A percentile compares a stretch with the other conserved stretches of the same genome.
Conservation (phyloP, 495 filamentous ascomycete species). For the Aspergillus sparsus region DNA sequence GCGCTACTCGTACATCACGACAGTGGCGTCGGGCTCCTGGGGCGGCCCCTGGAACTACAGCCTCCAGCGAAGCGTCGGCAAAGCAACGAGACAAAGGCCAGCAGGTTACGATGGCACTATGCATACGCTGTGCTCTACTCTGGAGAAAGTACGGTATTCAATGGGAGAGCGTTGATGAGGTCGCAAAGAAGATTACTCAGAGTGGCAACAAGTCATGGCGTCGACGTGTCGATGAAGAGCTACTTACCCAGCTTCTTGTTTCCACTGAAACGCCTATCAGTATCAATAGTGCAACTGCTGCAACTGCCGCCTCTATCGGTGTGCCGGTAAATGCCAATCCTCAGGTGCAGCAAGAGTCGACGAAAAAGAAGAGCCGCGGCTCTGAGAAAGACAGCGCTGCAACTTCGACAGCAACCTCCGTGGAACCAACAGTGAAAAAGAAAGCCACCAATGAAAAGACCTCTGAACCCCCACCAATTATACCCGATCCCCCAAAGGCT, state of each 20-base stretch:
- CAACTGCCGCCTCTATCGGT: slow-evolving; percentile 47
- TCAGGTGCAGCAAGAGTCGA: slow-evolving; percentile 48
- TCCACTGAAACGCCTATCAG: slow-evolving; percentile 53
- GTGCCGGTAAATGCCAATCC: slow-evolving; percentile 45
- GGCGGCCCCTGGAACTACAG: slow-evolving; percentile 66
- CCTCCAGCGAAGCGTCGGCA: slow-evolving; percentile 64
- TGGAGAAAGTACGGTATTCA: slow-evolving; percentile 96
- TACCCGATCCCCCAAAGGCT: slow-evolving; percentile 72
- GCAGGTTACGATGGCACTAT: slow-evolving; percentile 81
- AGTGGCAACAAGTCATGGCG: slow-evolving; percentile 85
- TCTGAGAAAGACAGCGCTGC: slow-evolving; percentile 52
- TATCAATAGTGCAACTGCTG: slow-evolving; percentile 47
- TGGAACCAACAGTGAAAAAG: slow-evolving; percentile 60
- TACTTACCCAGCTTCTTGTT: slow-evolving; percentile 74
- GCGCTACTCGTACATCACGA: slow-evolving; percentile 70
- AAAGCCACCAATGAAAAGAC: slow-evolving; percentile 56
- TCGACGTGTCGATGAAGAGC: slow-evolving; percentile 85
- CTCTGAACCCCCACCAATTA: slow-evolving; percentile 57
- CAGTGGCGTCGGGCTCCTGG: slow-evolving; percentile 93
- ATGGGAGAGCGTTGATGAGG: slow-evolving; percentile 93
- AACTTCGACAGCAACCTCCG: slow-evolving; percentile 47
- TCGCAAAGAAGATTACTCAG: slow-evolving; percentile 83
- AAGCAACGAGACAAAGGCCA: slow-evolving; percentile 71
- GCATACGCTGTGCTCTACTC: slow-evolving; percentile 81
- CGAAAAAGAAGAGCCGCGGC: slow-evolving; percentile 62